phyloP scores from a whole-genome alignment of 345 rosid species.

The Litchi chinensis region DNA sequence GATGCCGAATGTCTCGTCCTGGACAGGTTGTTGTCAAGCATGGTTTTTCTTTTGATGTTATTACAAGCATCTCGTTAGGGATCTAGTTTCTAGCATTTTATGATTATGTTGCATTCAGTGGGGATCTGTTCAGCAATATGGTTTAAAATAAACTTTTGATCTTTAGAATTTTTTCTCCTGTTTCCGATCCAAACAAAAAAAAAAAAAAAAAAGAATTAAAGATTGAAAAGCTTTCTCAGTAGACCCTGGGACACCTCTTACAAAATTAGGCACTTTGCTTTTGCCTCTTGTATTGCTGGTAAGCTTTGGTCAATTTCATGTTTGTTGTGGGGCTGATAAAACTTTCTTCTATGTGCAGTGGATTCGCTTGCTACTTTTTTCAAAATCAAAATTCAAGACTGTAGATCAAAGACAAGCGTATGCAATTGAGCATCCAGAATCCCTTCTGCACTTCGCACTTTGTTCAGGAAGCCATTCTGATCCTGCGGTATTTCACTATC shows the following conservation, averaged over 20 bases:
- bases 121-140: background rate
- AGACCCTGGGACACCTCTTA: background rate
- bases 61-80: background rate
- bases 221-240: background rate
- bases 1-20: slow-evolving; percentile 91
- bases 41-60: slow-evolving; percentile 1
- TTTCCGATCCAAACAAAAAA: no score
- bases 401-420: slow-evolving; percentile 74
- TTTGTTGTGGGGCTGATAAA: slow-evolving; percentile 17
- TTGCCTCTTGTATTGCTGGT: background rate
- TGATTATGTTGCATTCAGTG: background rate
- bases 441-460: slow-evolving; percentile 82
- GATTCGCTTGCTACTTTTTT: slow-evolving; percentile 70
- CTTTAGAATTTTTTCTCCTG: background rate
- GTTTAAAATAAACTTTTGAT: background rate
- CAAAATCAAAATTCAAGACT: slow-evolving; percentile 69
- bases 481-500: slow-evolving; percentile 71
- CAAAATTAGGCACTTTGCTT: slow-evolving; percentile 6
- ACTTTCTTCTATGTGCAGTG: slow-evolving; percentile 55
- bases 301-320: slow-evolving; percentile 1
- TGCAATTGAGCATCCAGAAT: slow-evolving; percentile 64
- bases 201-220: no score
- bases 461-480: slow-evolving; percentile 94
- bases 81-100: background rate
- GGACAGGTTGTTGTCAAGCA: slow-evolving; percentile 67